phyloP scores from a whole-genome alignment of 805 yeast genomes.

The Sugiyamaella boreocaroliniensis region DNA sequence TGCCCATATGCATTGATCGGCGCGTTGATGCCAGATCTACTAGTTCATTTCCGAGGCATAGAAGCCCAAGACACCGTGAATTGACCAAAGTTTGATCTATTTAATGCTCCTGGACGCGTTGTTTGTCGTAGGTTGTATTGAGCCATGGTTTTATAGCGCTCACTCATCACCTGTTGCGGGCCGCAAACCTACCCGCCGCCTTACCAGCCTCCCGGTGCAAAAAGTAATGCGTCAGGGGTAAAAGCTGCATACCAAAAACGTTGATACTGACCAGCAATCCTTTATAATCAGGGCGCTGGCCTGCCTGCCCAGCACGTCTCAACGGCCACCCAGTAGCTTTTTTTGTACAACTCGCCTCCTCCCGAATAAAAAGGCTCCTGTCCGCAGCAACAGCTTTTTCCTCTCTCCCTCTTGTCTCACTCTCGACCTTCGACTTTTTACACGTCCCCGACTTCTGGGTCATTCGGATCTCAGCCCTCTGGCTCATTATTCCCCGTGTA shows the following conservation, averaged over 20 bases:
- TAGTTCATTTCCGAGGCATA: background rate
- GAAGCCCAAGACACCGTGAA: too few relatives aligned
- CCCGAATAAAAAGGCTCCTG: too few relatives aligned
- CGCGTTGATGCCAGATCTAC: background rate
- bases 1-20: background rate
- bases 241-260: background rate
- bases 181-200: background rate
- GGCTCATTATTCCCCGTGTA: too few relatives aligned
- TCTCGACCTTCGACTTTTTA: too few relatives aligned
- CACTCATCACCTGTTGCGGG: too few relatives aligned
- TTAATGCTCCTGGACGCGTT: too few relatives aligned
- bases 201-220: background rate
- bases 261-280: background rate
- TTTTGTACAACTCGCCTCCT: background rate
- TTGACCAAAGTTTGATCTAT: too few relatives aligned
- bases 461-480: background rate
- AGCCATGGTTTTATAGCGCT: too few relatives aligned
- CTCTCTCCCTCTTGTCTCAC: too few relatives aligned
- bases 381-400: too few relatives aligned
- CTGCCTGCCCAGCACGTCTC: background rate
- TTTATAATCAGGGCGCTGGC: background rate
- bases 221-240: background rate
- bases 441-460: background rate
- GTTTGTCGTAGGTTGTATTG: too few relatives aligned
- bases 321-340: background rate